phyloP scores from a whole-genome alignment of 768 basidiomycete species.

The Multifurca ochricompacta region DNA sequence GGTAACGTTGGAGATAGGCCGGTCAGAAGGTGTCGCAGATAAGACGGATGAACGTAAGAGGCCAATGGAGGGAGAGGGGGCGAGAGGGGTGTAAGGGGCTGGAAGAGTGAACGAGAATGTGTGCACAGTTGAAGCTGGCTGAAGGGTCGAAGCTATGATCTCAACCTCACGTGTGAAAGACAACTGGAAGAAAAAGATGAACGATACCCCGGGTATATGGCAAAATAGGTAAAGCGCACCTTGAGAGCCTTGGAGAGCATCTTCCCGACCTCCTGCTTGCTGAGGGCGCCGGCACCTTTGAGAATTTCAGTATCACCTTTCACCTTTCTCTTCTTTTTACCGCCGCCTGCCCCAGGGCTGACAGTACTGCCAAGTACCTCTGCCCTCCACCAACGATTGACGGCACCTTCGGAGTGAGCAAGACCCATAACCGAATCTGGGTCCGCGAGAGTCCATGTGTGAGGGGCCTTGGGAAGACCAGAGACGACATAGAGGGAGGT shows the following conservation, averaged over 20 bases:
- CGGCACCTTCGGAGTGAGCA: slow-evolving; percentile 78
- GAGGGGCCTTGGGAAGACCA: slow-evolving; percentile 81
- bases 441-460: slow-evolving; percentile 86
- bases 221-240: slow-evolving; percentile 34
- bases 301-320: slow-evolving; percentile 52
- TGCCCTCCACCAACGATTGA: slow-evolving; percentile 84
- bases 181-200: slow-evolving; percentile 39
- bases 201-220: neutral
- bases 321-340: slow-evolving; percentile 58
- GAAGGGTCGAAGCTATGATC: slow-evolving; percentile 89
- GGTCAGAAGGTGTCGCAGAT: slow-evolving; percentile 37
- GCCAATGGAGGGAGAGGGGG: slow-evolving; percentile 65
- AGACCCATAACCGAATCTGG: slow-evolving; percentile 75
- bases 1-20: slow-evolving; percentile 52
- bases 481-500: slow-evolving; percentile 83
- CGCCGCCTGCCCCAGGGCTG: slow-evolving; percentile 75
- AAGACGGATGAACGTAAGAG: slow-evolving; percentile 70
- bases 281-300: slow-evolving; percentile 74
- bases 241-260: slow-evolving; percentile 90
- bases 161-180: slow-evolving; percentile 90
- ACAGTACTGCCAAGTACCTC: slow-evolving; percentile 87
- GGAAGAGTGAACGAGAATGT: slow-evolving; percentile 85
- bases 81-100: slow-evolving; percentile 65
- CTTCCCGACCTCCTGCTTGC: slow-evolving; percentile 81
- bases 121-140: slow-evolving; percentile 89